Conservation (phyloP, 495 filamentous ascomycete genomes). For the Penicillium mononematosum region DNA sequence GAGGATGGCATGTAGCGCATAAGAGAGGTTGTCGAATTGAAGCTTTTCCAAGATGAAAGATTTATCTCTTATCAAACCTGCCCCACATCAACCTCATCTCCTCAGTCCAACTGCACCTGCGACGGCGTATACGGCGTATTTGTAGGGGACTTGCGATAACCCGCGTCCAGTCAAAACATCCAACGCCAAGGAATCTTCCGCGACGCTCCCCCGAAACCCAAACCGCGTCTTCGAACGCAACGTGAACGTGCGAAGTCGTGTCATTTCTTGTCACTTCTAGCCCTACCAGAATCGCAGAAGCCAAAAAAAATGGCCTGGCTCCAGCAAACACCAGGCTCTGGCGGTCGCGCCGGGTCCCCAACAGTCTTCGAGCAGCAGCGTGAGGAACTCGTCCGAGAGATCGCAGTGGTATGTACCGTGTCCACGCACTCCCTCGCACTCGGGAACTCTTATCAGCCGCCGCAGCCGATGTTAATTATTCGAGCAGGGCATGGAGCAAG, state of each 20-base stretch:
- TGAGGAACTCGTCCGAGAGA: constrained; percentile 71
- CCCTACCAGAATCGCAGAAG: not conserved
- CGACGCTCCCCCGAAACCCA: not conserved
- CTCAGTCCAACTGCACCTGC: not conserved
- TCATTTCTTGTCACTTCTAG: not conserved
- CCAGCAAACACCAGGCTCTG: constrained; percentile 29
- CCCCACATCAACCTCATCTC: constrained; percentile 5
- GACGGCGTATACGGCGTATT: too few relatives aligned
- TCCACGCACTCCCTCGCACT: not conserved
- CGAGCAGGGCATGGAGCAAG: constrained; percentile 84
- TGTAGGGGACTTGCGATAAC: not conserved
- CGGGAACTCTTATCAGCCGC: not conserved
- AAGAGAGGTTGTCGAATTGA: too few relatives aligned
- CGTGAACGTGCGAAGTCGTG: not conserved
- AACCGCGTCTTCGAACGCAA: not conserved
- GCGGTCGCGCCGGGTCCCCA: constrained; percentile 34
- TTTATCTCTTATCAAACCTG: not conserved
- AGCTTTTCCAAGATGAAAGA: too few relatives aligned
- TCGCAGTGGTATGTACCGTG: constrained; percentile 61
- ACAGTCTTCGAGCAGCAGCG: constrained; percentile 77
- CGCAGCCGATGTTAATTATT: not conserved
- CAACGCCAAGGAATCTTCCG: not conserved
- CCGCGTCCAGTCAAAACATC: not conserved
- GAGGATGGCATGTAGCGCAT: too few relatives aligned
- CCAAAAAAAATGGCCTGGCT: constrained; percentile 21